Evolutionary conservation across 257 asterid genomes (phyloP), one percentile per base, ranked within the genome.

Genomic region (Solanum chiquidenum): DNA sequence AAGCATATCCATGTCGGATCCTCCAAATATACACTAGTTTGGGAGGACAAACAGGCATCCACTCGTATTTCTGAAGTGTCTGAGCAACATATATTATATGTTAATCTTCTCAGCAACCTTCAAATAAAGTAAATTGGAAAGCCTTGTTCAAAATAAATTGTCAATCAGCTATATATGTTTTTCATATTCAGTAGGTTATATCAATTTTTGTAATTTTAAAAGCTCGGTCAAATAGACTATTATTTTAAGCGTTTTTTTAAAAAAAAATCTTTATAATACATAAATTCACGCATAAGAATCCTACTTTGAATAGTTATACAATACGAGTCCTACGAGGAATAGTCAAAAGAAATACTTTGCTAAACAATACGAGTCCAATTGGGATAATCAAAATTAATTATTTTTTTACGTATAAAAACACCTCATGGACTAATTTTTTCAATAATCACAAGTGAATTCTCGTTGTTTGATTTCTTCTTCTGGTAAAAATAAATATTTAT

Each of bases 1-100:
- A 0, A 0, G 9, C 1, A 52, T 0, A 52, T 9, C 9, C 9
- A 7, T 52, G 0, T 16, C 10, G n/a, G 10, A 55, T 55, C 20
- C 64, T 52, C 9, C 9, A 52, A 52, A 52, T 18, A 18, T 55
- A 7, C 64, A 55, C n/a, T 55, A 55, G 23, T 55, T 16, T 55
- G 23, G 4, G n/a, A 55, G 23, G n/a, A 18, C n/a, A 55, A 7
- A 55, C 23, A 55, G 10, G n/a, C 64, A 55, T 10, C 55, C 55
- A 12, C 9, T 55, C 23, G 4, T 55, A 55, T 55, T 55, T 55
- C 0, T 55, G 20, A 55, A 55, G 1, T 16, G n/a, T 55, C 9
- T 55, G n/a, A 55, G n/a, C 55, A 37, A 7, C 40, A 37, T 37
- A 6, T 37, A 37, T 6, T 37, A 37, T 7, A 37, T 37, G 40